These are phyloP conservation scores for Effrenium voratum DNA, from an alignment of 73 alveolate species.

Conservation along the genomic window DNA sequence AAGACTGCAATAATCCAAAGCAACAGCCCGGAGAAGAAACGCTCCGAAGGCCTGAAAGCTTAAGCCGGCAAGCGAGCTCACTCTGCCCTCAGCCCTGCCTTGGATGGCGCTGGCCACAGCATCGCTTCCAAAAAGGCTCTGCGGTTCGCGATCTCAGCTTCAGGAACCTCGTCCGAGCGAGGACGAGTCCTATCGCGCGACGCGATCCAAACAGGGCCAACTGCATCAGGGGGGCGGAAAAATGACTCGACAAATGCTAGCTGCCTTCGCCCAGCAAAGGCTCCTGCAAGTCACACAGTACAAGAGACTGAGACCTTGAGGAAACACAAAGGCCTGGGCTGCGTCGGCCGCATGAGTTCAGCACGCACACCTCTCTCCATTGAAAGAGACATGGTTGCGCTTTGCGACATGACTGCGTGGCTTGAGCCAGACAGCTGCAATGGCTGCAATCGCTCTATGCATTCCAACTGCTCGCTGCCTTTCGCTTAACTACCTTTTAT, in stretches of 20 bases:
- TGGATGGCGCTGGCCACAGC: not conserved
- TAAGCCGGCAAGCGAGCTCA: not conserved
- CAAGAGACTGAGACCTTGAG: not conserved
- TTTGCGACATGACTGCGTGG: not conserved
- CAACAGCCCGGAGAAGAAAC: slow-evolving; percentile 24
- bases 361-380: no score
- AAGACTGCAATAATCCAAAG: slow-evolving; percentile 45
- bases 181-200: no score
- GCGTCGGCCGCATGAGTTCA: no score
- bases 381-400: not conserved
- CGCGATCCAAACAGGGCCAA: no score
- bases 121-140: slow-evolving; percentile 15
- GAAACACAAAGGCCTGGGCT: no score
- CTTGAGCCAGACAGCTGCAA: slow-evolving; percentile 8
- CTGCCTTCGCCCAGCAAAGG: no score
- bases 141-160: not conserved
- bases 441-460: not conserved
- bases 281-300: not conserved
- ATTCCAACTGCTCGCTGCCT: no score
- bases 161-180: not conserved
- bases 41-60: slow-evolving; percentile 5
- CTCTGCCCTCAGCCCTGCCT: not conserved
- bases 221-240: not conserved
- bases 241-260: not conserved
- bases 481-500: no score